Evolutionary conservation across 129 eudicot genomes (phyloP).

Genomic region (Chrysanthemum lavandulifolium): DNA sequence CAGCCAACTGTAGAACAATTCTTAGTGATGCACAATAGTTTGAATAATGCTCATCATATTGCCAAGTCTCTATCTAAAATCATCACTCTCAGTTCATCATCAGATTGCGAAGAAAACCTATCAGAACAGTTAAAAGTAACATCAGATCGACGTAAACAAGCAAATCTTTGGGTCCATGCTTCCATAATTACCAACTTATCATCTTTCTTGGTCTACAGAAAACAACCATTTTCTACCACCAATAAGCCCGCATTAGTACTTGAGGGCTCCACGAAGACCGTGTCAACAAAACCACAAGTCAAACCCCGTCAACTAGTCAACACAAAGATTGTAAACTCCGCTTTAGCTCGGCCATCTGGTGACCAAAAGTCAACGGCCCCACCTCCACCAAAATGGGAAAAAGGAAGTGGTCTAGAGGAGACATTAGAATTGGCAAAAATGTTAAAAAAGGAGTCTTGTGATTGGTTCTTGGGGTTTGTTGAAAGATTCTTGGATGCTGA

Average conservation of each 20-base stretch:
- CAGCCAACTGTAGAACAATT: slow-evolving; percentile 83
- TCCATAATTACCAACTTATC: slow-evolving; percentile 63
- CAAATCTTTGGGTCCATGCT: slow-evolving; percentile 75
- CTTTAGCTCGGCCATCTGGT: slow-evolving; percentile 26
- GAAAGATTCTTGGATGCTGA: slow-evolving; percentile 81
- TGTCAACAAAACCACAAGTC: slow-evolving; percentile 40
- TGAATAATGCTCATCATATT: slow-evolving; percentile 48
- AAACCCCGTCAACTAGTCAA: slow-evolving; percentile 50
- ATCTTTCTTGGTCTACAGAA: slow-evolving; percentile 53
- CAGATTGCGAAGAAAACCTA: slow-evolving; percentile 53
- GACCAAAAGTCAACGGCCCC: slow-evolving; percentile 38
- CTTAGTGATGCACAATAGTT: slow-evolving; percentile 47
- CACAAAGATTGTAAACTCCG: slow-evolving; percentile 37
- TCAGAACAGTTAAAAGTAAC: slow-evolving; percentile 47
- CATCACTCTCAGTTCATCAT: slow-evolving; percentile 32
- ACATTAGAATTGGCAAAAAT: slow-evolving; percentile 52
- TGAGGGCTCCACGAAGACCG: slow-evolving; percentile 43
- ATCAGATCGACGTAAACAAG: slow-evolving; percentile 58
- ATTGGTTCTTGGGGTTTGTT: slow-evolving; percentile 77
- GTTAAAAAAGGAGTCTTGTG: slow-evolving; percentile 59
- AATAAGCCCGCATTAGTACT: slow-evolving; percentile 50
- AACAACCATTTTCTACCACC: slow-evolving; percentile 37
- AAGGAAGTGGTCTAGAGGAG: slow-evolving; percentile 60
- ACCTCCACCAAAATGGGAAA: slow-evolving; percentile 60
- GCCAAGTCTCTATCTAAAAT: slow-evolving; percentile 52